Percentiles rank a stretch among this genome's conserved stretches.
phyloP scores from a whole-genome alignment of 352 stramenopile genomes.

The Pythium angustatum region DNA sequence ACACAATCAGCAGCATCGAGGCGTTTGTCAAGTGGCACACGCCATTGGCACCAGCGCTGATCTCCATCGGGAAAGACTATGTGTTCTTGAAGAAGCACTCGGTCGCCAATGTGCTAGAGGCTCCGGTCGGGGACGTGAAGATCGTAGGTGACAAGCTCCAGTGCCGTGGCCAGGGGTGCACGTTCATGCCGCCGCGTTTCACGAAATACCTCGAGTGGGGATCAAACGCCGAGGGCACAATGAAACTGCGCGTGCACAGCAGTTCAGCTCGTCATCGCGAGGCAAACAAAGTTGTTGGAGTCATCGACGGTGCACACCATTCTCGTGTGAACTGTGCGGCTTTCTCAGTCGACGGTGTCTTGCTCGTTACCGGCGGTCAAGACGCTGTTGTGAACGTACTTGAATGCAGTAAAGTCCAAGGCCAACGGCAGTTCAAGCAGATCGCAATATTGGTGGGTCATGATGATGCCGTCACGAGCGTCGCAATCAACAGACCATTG shows the following conservation, averaged over 20 bases:
- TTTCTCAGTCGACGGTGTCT: conserved; percentile 57
- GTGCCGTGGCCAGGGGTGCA: conserved; percentile 44
- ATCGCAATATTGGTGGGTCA: conserved; percentile 69
- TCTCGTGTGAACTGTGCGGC: conserved; percentile 53
- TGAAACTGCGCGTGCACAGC: conserved; percentile 66
- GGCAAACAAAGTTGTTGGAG: conserved; percentile 58
- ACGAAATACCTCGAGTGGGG: conserved; percentile 78
- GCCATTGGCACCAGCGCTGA: conserved; percentile 57
- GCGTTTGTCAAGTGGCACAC: conserved; percentile 79
- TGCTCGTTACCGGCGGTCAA: conserved; percentile 65
- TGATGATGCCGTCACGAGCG: conserved; percentile 53
- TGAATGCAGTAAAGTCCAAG: conserved; percentile 59
- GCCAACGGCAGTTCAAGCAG: conserved; percentile 68
- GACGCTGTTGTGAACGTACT: conserved; percentile 76
- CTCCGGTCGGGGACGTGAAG: conserved; percentile 55
- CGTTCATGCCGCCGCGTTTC: conserved; percentile 66
- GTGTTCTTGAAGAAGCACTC: conserved; percentile 67
- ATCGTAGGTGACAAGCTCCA: conserved; percentile 65
- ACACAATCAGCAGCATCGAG: conserved; percentile 63
- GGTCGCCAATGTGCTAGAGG: conserved; percentile 37
- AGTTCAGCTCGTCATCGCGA: conserved; percentile 56
- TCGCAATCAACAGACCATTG: conserved; percentile 75
- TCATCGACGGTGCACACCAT: conserved; percentile 69
- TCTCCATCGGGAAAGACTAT: conserved; percentile 80
- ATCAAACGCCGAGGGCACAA: conserved; percentile 42